Conservation (phyloP, 352 stramenopile genomes). For the Phytophthora podocarpi region DNA sequence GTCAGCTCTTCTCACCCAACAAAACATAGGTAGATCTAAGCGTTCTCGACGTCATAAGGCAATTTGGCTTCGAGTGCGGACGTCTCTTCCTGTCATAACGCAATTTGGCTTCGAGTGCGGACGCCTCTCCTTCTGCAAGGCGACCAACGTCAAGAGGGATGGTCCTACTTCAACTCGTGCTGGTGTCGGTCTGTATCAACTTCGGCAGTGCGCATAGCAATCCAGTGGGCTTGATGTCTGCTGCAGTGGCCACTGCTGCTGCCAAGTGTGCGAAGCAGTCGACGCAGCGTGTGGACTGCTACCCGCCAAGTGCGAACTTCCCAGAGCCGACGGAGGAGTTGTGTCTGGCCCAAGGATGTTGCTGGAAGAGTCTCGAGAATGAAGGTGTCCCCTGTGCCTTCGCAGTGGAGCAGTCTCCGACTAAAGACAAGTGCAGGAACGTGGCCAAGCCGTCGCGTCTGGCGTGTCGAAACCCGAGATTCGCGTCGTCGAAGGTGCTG, state of each 20-base stretch:
- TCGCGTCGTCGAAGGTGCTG: conserved; percentile 32
- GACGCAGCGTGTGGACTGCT: conserved; percentile 66
- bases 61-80: too few relatives aligned
- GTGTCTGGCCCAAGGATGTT: conserved; percentile 85
- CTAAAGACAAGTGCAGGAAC: conserved; percentile 26
- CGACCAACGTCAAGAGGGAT: conserved; percentile 26
- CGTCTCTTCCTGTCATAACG: too few relatives aligned
- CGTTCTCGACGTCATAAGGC: too few relatives aligned
- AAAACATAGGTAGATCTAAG: too few relatives aligned
- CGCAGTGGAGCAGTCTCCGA: conserved; percentile 31
- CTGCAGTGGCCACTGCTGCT: conserved; percentile 10
- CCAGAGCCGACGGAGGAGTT: conserved; percentile 75
- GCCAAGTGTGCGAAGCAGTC: conserved; percentile 37
- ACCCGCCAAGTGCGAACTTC: conserved; percentile 62
- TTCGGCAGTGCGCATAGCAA: conserved; percentile 3
- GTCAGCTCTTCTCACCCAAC: too few relatives aligned
- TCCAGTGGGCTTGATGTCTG: conserved; percentile 11
- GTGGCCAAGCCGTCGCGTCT: conserved; percentile 55
- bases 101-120: conserved; percentile 28
- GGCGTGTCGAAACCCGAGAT: conserved; percentile 80
- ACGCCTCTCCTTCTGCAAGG: neutral
- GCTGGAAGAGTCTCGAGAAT: conserved; percentile 74
- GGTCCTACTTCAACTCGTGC: conserved; percentile 18
- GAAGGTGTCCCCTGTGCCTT: conserved; percentile 69
- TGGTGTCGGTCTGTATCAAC: conserved; percentile 22